Evolutionary conservation across 768 basidiomycete genomes (phyloP).

Genomic region (Boletus subcaerulescens): DNA sequence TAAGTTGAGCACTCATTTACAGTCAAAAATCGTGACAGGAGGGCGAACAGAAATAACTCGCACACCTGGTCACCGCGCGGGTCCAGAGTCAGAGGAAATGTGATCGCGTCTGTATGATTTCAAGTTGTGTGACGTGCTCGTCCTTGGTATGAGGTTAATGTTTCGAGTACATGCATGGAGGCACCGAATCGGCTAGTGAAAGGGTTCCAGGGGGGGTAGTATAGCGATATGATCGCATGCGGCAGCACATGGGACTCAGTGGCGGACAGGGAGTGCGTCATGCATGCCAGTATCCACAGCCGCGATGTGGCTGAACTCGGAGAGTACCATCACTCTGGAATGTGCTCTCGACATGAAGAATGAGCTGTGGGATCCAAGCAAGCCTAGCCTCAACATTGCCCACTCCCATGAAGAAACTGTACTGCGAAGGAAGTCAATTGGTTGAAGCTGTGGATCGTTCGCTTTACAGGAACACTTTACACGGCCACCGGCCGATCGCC

Average conservation of each 20-base stretch:
- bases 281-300: background rate
- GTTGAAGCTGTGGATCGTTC: constrained; percentile 3
- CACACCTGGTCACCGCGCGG: no score
- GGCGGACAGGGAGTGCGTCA: constrained; percentile 2
- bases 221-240: constrained; percentile 2
- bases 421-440: background rate
- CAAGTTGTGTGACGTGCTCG: no score
- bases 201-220: constrained; percentile 6
- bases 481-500: background rate
- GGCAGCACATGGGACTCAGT: background rate
- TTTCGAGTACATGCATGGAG: no score
- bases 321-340: background rate
- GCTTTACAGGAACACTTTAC: background rate
- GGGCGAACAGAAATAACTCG: no score
- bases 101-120: no score
- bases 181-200: background rate
- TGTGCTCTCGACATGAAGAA: background rate
- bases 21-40: no score
- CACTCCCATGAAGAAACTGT: background rate
- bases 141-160: no score
- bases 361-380: background rate
- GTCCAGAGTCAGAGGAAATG: no score
- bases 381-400: constrained; percentile 6
- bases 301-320: constrained; percentile 1
- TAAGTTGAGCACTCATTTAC: no score